These are phyloP conservation scores for Microsporum canis DNA, from an alignment of 2,329 filamentous ascomycete species.

Conservation along the genomic window DNA sequence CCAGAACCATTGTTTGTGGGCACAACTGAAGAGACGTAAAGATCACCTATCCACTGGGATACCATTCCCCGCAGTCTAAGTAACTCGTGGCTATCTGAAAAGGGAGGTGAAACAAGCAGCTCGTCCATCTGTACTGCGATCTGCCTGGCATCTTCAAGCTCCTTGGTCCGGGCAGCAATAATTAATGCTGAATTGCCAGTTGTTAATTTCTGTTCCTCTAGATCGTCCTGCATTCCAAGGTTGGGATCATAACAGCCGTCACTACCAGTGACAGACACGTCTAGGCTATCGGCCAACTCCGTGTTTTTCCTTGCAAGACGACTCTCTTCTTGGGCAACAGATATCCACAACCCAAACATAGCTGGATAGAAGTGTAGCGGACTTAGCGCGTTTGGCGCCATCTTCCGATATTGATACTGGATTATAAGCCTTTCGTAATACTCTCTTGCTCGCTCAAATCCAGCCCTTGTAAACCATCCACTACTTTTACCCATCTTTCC, in stretches of 20 bases:
- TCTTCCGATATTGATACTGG: conserved; percentile 59
- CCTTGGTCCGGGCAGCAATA: conserved; percentile 34
- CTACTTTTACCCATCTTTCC: conserved; percentile 5
- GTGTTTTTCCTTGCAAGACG: conserved; percentile 34
- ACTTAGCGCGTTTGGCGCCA: conserved; percentile 47
- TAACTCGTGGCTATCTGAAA: conserved; percentile 54
- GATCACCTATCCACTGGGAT: conserved; percentile 61
- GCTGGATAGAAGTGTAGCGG: conserved; percentile 71
- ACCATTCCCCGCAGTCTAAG: conserved; percentile 62
- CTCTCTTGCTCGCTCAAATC: conserved; percentile 47
- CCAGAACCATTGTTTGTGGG: conserved; percentile 12
- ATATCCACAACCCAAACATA: conserved; percentile 71
- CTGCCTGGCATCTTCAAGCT: conserved; percentile 48
- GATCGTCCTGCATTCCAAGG: conserved; percentile 15
- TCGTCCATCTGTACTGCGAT: conserved; percentile 61
- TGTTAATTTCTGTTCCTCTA: background rate
- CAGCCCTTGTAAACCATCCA: conserved; percentile 35
- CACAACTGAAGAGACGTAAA: conserved; percentile 35
- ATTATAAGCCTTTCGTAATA: conserved; percentile 73
- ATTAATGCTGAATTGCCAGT: conserved; percentile 24
- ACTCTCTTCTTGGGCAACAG: conserved; percentile 55
- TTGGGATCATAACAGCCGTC: conserved; percentile 17
- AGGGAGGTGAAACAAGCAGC: conserved; percentile 58
- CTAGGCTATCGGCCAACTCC: background rate
- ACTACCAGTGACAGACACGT: conserved; percentile 24